phyloP scores from a whole-genome alignment of 495 filamentous ascomycete genomes.

The Aspergillus nanangensis region DNA sequence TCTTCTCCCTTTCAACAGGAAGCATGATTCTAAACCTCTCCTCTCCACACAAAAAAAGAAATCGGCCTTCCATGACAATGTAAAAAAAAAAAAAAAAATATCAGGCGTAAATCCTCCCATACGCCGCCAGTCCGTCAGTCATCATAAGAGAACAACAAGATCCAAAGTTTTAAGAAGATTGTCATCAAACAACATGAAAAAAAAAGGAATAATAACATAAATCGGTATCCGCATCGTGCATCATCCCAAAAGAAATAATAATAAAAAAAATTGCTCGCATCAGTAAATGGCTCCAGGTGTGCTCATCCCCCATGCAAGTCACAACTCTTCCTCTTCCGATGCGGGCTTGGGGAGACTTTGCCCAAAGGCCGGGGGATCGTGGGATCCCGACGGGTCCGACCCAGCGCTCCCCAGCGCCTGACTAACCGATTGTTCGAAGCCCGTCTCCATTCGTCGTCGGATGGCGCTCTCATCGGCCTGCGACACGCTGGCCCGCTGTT shows the following conservation, averaged over 20 bases:
- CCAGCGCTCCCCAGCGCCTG: constrained; percentile 17
- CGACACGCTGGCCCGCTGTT: constrained; percentile 68
- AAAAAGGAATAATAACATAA: background rate
- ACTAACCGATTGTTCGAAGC: constrained; percentile 33
- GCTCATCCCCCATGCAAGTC: constrained; percentile 4
- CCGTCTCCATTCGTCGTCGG: constrained; percentile 42
- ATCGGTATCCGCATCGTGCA: background rate
- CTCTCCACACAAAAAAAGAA: no score
- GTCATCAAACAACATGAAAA: background rate
- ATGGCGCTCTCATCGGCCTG: constrained; percentile 53
- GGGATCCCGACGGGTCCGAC: background rate
- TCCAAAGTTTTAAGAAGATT: background rate
- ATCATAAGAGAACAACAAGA: constrained; percentile 5
- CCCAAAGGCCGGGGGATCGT: background rate
- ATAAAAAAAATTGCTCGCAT: background rate
- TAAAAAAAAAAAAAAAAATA: no score
- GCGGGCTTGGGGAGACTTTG: constrained; percentile 5
- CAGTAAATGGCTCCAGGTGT: background rate
- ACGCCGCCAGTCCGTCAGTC: constrained; percentile 17
- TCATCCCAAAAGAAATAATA: background rate
- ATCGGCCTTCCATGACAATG: no score
- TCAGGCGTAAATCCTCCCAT: background rate
- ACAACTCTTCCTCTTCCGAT: constrained; percentile 38
- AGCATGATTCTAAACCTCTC: no score
- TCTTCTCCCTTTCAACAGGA: no score